Evolutionary conservation across 2,329 filamentous ascomycete species (phyloP), one percentile per base, ranked within the genome.

Genomic region (Mollisia scopiformis): DNA sequence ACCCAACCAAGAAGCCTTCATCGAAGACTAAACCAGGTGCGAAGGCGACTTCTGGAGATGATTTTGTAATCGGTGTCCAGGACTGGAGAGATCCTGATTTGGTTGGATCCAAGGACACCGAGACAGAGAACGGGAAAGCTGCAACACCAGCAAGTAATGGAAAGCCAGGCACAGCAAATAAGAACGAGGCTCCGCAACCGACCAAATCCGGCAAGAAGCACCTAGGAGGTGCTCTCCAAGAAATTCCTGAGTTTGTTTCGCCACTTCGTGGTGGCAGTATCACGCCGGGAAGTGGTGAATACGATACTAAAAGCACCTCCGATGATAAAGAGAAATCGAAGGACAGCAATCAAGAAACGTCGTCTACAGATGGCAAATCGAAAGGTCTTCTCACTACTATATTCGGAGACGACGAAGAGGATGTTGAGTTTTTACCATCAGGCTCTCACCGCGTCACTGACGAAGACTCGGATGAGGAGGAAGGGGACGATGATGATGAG

Each of bases 41-140:
- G 19, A 67, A 68, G 58, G 43, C 52, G 14, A 62, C 67, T n/a
- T 59, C 72, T 23, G 75, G 79, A 50, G 88, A 92, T 72, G 85
- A 83, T 59, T 94, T 93, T 72, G 83, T 90, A 47, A 93, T 94
- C 69, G 91, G 91, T n/a, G 87, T 93, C 13, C 90, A 95, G 66
- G 91, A 95, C 72, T 94, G 91, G 91, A 84, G 91, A 66, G 91
- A 95, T 73, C 89, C 90, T 6, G 90, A 92, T 72, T 77, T 92
- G 19, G 79, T 92, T 23, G 81, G 62, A n/a, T 55, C 55, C 39
- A 71, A 71, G 39, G 67, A 70, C 53, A 65, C 71, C 23, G 68
- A 72, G 62, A 78, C 77, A 59, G 67, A 31, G 63, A 53, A 23
- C 62, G 43, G 43, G 11, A 72, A 64, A 51, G 58, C 21, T 53